Evolutionary conservation across 352 stramenopile species (phyloP).

Genomic region (Pythium guiyangense): DNA sequence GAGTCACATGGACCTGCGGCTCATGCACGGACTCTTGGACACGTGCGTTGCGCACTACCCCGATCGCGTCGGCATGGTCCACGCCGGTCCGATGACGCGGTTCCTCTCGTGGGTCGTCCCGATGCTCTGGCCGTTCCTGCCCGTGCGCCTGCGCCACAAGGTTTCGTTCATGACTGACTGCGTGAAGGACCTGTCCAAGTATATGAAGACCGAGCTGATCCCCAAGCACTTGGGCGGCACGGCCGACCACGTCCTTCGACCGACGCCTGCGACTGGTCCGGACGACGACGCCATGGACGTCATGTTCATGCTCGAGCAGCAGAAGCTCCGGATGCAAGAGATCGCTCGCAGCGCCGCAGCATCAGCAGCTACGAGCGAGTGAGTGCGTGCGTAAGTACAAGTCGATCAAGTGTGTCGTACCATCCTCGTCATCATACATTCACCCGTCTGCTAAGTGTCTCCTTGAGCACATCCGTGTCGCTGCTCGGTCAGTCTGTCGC

Average conservation of each 20-base stretch:
- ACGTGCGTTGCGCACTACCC: constrained; percentile 64
- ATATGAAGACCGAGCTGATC: constrained; percentile 54
- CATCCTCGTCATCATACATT: too few relatives aligned
- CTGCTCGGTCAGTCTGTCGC: background rate
- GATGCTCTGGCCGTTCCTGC: constrained; percentile 59
- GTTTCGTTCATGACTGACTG: constrained; percentile 57
- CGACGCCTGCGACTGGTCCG: constrained; percentile 13
- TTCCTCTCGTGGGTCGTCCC: constrained; percentile 46
- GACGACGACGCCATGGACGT: constrained; percentile 36
- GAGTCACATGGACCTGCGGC: constrained; percentile 44
- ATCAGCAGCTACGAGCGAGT: background rate
- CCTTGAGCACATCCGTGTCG: background rate
- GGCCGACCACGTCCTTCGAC: constrained; percentile 33
- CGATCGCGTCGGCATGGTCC: constrained; percentile 56
- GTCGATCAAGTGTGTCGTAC: background rate
- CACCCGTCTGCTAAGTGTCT: background rate
- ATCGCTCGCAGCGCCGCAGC: background rate
- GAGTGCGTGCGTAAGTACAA: background rate
- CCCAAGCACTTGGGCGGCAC: constrained; percentile 45
- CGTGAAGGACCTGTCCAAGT: constrained; percentile 43
- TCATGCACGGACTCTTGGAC: constrained; percentile 61
- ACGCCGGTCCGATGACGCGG: constrained; percentile 49
- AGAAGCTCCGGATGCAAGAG: constrained; percentile 42
- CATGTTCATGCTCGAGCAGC: constrained; percentile 49
- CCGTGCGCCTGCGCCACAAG: constrained; percentile 42